Conservation (phyloP, 1,284 basidiomycete genomes). For the Ustilago xerochloae region DNA sequence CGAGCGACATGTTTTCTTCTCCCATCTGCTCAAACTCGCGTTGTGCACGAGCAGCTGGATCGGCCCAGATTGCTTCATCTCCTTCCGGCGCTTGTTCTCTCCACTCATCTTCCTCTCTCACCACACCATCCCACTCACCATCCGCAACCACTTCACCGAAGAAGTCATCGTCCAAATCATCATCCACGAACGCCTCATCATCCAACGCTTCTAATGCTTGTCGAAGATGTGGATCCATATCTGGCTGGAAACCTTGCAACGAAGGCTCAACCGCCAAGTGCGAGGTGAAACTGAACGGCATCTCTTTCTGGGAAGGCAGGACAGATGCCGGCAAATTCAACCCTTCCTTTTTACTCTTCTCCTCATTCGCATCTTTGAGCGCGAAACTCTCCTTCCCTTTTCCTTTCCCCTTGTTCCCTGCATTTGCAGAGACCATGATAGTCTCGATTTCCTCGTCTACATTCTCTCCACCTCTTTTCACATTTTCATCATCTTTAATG, state of each 20-base stretch:
- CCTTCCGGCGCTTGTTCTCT: constrained; percentile 61
- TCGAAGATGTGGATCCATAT: constrained; percentile 94
- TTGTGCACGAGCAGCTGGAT: constrained; percentile 47
- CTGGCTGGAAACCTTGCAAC: constrained; percentile 84
- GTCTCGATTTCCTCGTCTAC: constrained; percentile 60
- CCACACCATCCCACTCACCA: constrained; percentile 60
- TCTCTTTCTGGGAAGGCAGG: constrained; percentile 51
- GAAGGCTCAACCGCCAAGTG: constrained; percentile 50
- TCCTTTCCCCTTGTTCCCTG: constrained; percentile 47
- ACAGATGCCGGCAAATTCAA: constrained; percentile 76
- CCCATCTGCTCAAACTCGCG: constrained; percentile 34
- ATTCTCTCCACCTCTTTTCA: constrained; percentile 55
- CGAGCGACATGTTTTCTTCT: constrained; percentile 56
- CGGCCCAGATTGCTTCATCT: constrained; percentile 62
- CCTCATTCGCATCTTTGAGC: constrained; percentile 35
- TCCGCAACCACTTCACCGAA: constrained; percentile 75
- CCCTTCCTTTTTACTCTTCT: constrained; percentile 3
- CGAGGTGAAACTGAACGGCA: constrained; percentile 38
- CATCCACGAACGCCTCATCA: constrained; percentile 78
- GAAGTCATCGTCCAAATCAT: constrained; percentile 74
- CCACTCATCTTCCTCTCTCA: constrained; percentile 52
- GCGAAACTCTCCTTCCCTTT: constrained; percentile 46
- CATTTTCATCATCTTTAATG: constrained; percentile 58
- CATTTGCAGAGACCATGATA: constrained; percentile 43
- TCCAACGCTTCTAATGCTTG: constrained; percentile 94